Evolutionary conservation across 768 basidiomycete genomes (phyloP), one percentile per base, ranked within the genome.

Genomic region (Termitomyces sp.): DNA sequence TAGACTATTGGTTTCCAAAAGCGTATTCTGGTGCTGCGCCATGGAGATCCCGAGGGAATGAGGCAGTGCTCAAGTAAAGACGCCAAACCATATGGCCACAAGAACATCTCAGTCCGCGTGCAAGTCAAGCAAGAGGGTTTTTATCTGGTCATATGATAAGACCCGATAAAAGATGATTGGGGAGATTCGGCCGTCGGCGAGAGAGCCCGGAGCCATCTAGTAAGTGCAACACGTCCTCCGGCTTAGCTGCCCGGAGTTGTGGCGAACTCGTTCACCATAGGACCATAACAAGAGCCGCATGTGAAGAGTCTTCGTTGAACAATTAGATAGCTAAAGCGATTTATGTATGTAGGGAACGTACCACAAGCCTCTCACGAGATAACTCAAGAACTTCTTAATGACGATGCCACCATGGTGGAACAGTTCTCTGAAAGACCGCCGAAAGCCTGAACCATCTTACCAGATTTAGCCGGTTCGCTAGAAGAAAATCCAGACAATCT

Each of bases 131-230:
- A 47, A 57, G 53, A 62, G 55, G 58, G 53, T 48, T 44, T 44
- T 55, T 48, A 47, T 57, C 56, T 62, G 56, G 57, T 62, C 60
- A 62, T 40, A 62, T 64, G 63, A 64, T 50, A 33, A 32, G 49
- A 52, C 34, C 53, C 37, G 34, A 58, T 53, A 20, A 43, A 45
- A 50, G 24, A 54, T 43, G 27, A 44, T 26, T 24, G 53, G 42
- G 50, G 39, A 37, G 39, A 54, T 34, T 52, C 58, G 58, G 55
- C 43, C 47, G 55, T 62, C 53, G 58, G 62, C 52, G 42, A 60
- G 53, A 26, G 40, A 22, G 24, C 55, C 34, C 26, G 43, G 36
- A 45, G 49, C 12, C 53, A 37, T 4, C 4, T 37, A 55, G 30
- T 4, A 58, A 47, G 20, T 34, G 42, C n/a, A 44, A 50, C 40